A percentile compares a stretch with the other conserved stretches of the same genome.
These are phyloP conservation scores for Yarrowia alimentaria DNA, from an alignment of 805 yeast genomes.

Conservation along the genomic window DNA sequence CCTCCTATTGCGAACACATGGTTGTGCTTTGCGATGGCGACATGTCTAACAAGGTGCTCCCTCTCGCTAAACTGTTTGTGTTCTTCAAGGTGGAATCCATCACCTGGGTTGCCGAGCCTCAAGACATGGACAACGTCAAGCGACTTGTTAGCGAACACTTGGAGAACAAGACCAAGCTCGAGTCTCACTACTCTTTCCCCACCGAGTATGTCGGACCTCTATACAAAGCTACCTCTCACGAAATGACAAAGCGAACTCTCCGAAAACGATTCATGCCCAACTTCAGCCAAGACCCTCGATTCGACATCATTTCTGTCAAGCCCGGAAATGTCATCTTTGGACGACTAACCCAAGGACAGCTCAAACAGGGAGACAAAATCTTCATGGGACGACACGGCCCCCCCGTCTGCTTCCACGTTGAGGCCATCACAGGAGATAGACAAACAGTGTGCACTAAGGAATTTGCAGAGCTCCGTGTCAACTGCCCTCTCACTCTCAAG, in stretches of 20 bases:
- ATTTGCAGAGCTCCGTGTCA: constrained; percentile 22
- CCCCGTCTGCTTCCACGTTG: constrained; percentile 22
- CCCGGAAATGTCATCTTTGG: constrained; percentile 23
- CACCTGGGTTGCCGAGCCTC: constrained; percentile 24
- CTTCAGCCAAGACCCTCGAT: constrained; percentile 15
- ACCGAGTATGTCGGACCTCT: constrained; percentile 24
- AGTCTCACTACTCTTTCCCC: constrained; percentile 14
- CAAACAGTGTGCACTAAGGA: constrained; percentile 6
- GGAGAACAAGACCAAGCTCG: constrained; percentile 13
- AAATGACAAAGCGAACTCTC: constrained; percentile 8
- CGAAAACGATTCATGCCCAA: constrained; percentile 23
- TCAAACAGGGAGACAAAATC: constrained; percentile 15
- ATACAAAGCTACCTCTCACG: background rate
- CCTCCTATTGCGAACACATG: constrained; percentile 21
- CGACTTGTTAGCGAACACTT: constrained; percentile 2
- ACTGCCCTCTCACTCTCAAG: constrained; percentile 11
- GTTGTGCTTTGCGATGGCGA: constrained; percentile 19
- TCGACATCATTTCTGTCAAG: constrained; percentile 21
- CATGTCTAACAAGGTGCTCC: constrained; percentile 6
- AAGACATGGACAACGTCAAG: constrained; percentile 4
- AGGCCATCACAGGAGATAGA: constrained; percentile 15
- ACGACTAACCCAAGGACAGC: constrained; percentile 10
- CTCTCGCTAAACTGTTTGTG: constrained; percentile 17
- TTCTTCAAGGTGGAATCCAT: constrained; percentile 25
- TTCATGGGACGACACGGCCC: constrained; percentile 24